Percentiles rank a stretch among this genome's conserved stretches.
Conservation (phyloP, 1,284 basidiomycete genomes). For the Ustilago trichophora region DNA sequence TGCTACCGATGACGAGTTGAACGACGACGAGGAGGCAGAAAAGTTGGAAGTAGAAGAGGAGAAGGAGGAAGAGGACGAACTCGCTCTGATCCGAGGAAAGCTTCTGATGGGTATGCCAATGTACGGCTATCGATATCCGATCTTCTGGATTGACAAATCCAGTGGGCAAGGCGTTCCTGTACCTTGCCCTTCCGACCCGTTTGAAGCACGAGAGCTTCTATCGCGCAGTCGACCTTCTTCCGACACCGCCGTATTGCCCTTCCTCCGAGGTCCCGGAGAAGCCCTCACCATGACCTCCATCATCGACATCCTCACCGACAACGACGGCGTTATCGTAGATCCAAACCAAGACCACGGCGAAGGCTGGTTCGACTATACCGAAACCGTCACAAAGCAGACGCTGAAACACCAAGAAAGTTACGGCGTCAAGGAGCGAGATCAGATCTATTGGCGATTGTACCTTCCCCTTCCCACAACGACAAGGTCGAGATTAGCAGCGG, state of each 20-base stretch:
- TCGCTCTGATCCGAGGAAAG: constrained; percentile 13
- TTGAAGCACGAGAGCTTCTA: constrained; percentile 11
- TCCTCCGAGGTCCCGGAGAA: constrained; percentile 39
- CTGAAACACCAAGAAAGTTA: not conserved
- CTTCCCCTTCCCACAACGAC: constrained; percentile 16
- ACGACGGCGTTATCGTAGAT: constrained; percentile 23
- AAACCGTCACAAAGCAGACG: constrained; percentile 14
- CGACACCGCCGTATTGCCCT: constrained; percentile 3
- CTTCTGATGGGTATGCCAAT: constrained; percentile 43
- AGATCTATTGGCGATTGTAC: constrained; percentile 36
- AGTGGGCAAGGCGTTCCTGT: constrained; percentile 23
- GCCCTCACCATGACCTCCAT: constrained; percentile 23
- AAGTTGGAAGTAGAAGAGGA: not conserved
- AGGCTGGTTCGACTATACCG: constrained; percentile 31
- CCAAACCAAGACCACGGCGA: constrained; percentile 6
- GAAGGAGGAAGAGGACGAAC: not conserved
- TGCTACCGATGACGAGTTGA: constrained; percentile 3
- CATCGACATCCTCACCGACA: constrained; percentile 8
- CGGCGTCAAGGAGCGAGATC: constrained; percentile 25
- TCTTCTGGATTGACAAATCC: constrained; percentile 31
- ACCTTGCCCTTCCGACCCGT: not conserved
- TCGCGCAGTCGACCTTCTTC: not conserved
- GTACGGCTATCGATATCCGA: constrained; percentile 43
- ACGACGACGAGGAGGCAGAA: constrained; percentile 8
- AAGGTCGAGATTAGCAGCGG: not conserved